Base-by-base conservation (phyloP, 352 stramenopile species). In the Pythium guiyangense region DNA sequence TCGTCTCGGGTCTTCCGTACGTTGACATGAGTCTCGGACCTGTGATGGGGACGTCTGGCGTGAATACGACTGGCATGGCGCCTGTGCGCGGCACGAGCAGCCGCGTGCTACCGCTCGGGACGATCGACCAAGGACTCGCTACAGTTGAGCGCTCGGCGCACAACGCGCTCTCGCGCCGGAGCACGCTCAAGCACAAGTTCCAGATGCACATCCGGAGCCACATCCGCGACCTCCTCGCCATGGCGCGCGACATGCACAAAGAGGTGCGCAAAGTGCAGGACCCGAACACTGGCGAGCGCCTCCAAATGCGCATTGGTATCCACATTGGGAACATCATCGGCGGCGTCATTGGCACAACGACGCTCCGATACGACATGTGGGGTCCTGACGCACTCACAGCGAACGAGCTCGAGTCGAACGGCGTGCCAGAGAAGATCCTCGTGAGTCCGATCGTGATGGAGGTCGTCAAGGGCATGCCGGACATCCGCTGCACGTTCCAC, bases 261-360 rank as follows among this genome's bases (percentile, higher is more conserved):
- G 85, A 92, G 60, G 77, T 92, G 14, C 72, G 78, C 25, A 94
- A 92, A 31, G 78, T 96, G 15, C 82, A 74, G 29, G 84, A 96
- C 54, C 86, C 84, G 1, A 94, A 91, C 66, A 94, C 80, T 0
- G 84, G 84, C 35, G 82, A 94, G 60, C 67, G 77, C 9, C 56
- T 96, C 42, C 81, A 93, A 57, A 94, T 96, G 83, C 84, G 86
- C 12, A 94, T 94, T 15, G 86, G 86, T 8, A 93, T 96, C 50
- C 86, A 94, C 62, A 78, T 93, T 27, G 86, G 86, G 51, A 92
- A 88, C 55, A 94, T 96, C 63, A 93, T 96, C 53, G 86, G 80
- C 14, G 83, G 84, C 9, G 84, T 96, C 29, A 96, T 96, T 51
- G 86, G 86, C 39, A 94, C 84, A 5, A 87, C 79, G 3, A 94